These are phyloP conservation scores for Trichoderma sp. DNA, from an alignment of 2,329 filamentous ascomycete genomes.

Conservation along the genomic window DNA sequence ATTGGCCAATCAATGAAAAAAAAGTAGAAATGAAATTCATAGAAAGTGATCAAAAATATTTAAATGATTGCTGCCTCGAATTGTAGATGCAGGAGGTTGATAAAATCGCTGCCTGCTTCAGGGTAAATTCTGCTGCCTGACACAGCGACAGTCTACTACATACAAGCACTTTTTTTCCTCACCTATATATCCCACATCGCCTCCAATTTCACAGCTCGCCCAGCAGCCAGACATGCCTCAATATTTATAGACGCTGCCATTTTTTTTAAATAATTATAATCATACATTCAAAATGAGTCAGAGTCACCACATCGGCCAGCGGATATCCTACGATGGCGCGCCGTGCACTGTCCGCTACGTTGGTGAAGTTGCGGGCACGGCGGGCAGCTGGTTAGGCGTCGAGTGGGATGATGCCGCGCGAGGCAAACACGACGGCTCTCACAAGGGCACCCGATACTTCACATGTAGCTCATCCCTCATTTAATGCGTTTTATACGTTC, in stretches of 20 bases:
- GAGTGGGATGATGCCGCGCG: slow-evolving; percentile 91
- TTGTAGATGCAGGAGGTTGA: background rate
- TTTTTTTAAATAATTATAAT: background rate
- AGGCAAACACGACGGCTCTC: slow-evolving; percentile 88
- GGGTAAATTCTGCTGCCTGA: slow-evolving; percentile 34
- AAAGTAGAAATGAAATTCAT: no score
- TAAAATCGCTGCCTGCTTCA: slow-evolving; percentile 9
- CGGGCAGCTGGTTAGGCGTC: slow-evolving; percentile 85
- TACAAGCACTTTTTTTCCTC: background rate
- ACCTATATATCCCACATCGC: slow-evolving; percentile 9
- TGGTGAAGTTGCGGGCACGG: slow-evolving; percentile 75
- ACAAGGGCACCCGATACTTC: slow-evolving; percentile 81
- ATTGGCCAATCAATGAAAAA: background rate
- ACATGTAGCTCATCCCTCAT: slow-evolving; percentile 59
- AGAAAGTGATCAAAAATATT: background rate
- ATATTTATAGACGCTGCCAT: background rate
- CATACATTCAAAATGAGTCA: slow-evolving; percentile 42
- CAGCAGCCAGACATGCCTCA: background rate
- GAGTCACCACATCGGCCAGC: slow-evolving; percentile 64
- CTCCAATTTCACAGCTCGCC: background rate
- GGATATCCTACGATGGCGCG: slow-evolving; percentile 76
- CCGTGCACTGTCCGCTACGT: slow-evolving; percentile 85
- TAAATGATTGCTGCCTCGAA: slow-evolving; percentile 3
- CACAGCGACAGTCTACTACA: background rate
- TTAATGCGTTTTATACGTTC: background rate